Evolutionary conservation across 768 basidiomycete species (phyloP).

Genomic region (Pisolithus albus): DNA sequence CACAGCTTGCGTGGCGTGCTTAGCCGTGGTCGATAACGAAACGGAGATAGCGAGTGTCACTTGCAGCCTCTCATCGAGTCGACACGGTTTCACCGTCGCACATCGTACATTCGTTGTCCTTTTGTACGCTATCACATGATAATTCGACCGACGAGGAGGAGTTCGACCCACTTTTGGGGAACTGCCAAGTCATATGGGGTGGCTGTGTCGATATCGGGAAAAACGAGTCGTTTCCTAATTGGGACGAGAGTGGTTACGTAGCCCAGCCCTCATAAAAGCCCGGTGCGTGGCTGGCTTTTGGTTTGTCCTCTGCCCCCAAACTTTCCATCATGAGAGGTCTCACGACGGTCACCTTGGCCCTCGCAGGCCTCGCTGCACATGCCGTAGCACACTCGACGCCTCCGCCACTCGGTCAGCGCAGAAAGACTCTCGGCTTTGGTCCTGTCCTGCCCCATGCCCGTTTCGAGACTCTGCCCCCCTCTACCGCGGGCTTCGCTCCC

Average conservation of each 20-base stretch:
- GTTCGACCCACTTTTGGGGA: no score
- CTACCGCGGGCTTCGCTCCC: constrained; percentile 36
- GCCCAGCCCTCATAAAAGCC: not conserved
- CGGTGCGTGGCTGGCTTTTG: not conserved
- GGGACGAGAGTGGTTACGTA: not conserved
- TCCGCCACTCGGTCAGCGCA: constrained; percentile 21
- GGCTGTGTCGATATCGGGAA: no score
- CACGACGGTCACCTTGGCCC: constrained; percentile 53
- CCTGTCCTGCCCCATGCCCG: constrained; percentile 69
- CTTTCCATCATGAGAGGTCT: constrained; percentile 50
- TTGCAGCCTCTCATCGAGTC: no score
- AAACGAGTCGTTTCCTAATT: no score
- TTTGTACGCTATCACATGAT: no score
- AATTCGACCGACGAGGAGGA: no score
- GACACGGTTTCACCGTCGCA: no score
- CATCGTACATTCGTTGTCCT: no score
- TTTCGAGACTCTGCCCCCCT: constrained; percentile 41
- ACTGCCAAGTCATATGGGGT: no score
- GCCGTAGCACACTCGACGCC: constrained; percentile 39
- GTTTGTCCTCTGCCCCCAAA: not conserved
- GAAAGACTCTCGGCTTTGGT: constrained; percentile 91
- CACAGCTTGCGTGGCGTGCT: not conserved
- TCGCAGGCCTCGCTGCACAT: constrained; percentile 54
- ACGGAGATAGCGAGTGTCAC: not conserved
- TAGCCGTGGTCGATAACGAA: not conserved